Base-by-base conservation (phyloP, 768 basidiomycete genomes). In the Xerocomus brunneocitrinus region DNA sequence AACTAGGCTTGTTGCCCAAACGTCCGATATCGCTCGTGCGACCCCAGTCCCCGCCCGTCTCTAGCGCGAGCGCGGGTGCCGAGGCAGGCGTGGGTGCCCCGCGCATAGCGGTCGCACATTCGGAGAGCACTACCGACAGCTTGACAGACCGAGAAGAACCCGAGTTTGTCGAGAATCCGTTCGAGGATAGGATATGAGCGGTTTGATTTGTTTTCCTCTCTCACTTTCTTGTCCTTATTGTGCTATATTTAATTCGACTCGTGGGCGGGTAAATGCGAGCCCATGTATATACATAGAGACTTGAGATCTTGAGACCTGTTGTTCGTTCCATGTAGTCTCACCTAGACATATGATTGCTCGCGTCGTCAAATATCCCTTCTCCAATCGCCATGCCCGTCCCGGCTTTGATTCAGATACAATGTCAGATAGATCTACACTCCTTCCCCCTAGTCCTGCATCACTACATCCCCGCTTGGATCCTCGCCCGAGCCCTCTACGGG, bases 161-260 rank as follows among this genome's bases (percentile, higher is more conserved):
- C 58, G 87, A 87, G 67, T 89, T 86, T 66, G 76, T 79, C 4
- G 85, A 87, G 75, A 87, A 82, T 60, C 87, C 87, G 34, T 89
- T 89, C 55, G 85, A 89, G 52, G 84, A 87, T 36, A 56, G 31
- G 19, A 31, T 6, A 22, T 62, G 49, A 67, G 44, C 40, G 3
- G 36, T 22, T 22, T 28, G 30, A 8, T 28, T 22, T 22, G 4
- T n/a, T 27, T 9, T 31, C 1, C 12, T 36, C 4, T 49, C 16
- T 54, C 31, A 5, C 28, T 30, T 46, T 31, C n/a, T 32, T 46
- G 10, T 32, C 3, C 13, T 32, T 19, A 16, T 5, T 44, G n/a
- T n/a, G 13, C 27, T 19, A 19, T 19, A 19, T 5, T n/a, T 28
- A 5, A 10, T 7, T 28, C 25, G 25, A 42, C 41, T 43, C 43